Base-by-base conservation (phyloP, 306 rosid species). In the Dalbergia cochinchinensis region DNA sequence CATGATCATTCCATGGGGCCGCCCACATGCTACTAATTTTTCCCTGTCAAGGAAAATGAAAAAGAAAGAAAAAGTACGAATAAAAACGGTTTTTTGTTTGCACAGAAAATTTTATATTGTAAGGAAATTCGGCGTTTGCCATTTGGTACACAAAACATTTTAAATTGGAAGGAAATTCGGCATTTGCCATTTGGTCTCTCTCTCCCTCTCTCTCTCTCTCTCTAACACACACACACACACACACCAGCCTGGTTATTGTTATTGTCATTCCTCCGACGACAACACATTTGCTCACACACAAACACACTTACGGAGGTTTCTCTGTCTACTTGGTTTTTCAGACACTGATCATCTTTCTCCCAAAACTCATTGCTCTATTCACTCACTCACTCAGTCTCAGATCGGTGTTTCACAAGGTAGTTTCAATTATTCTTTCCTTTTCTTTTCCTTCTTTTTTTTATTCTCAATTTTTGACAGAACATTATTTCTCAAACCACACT, bases 401-500 rank as follows among this genome's bases (percentile, higher is more conserved):
- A 87, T 87, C 90, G 77, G 42, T 64, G 3, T 61, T 69, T 77
- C 14, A 19, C 20, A 67, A 81, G 87, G 87, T 84, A 65, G 71
- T 60, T 80, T 48, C 8, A 8, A 9, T 78, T 37, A 4, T 41
- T 19, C 15, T 15, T 12, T 51, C 45, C 37, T 13, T 33, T 1
- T 18, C 16, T 47, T 8, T 34, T 71, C 22, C 10, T 13, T 3
- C 11, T 13, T 3, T 47, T 18, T 14, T 44, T 22, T 19, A n/a
- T n/a, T 54, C 20, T n/a, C 59, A 53, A 0, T 5, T 54, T 16
- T 8, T 55, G 16, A 35, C 8, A 26, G 0, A 71, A 5, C 4
- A 19, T 15, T 35, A 35, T 80, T 80, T 66, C 85, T 80, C 71
- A 71, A 7, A 76, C 4, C 79, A 45, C 84, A 81, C 77, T 81